Base-by-base conservation (phyloP, 306 rosid genomes). In the Acacia melanoxylon region DNA sequence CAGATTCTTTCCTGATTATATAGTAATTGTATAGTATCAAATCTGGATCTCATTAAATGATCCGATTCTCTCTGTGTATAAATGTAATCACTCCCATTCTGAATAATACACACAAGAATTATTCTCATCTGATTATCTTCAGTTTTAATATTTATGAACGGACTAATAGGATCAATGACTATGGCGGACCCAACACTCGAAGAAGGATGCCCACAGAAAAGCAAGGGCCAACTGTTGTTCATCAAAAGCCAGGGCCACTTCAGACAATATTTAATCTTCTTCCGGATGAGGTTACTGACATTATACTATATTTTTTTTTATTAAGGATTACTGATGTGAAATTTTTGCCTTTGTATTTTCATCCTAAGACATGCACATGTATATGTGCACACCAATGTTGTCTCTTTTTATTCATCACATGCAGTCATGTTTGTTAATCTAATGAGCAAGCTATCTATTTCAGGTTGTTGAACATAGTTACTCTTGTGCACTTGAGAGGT, bases 401-500 rank as follows among this genome's bases (percentile, higher is more conserved):
- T 78, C 72, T 75, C 33, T 48, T 83, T 49, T 25, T 76, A 1
- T 74, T 80, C 48, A 25, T 77, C 72, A 75, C 42, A 41, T 68
- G 49, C 61, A 17, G 49, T 76, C 78, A 31, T 78, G 86, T 80
- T 68, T 82, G 77, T 48, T 14, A 63, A 76, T 82, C 90, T 87
- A 83, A 89, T 17, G 3, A 81, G 70, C 48, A 35, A 41, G 48
- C 67, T 78, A 61, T 80, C 75, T 78, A 20, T 89, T 91, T 91
- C 93, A 95, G 99, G 90, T 92, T 87, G 97, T 83, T 80, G 98
- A 92, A 46, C 93, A 92, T 85, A 93, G 97, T 91, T 93, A 92
- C 86, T 95, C 99, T 48, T 95, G 99, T 90, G 99, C 99, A 80
- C 99, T 95, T 76, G 99, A 95, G 90, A 89, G 99, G 83, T 95